Percentiles rank a stretch among this genome's conserved stretches.
Conservation (phyloP, 805 yeast genomes). For the Kuraishia molischiana region DNA sequence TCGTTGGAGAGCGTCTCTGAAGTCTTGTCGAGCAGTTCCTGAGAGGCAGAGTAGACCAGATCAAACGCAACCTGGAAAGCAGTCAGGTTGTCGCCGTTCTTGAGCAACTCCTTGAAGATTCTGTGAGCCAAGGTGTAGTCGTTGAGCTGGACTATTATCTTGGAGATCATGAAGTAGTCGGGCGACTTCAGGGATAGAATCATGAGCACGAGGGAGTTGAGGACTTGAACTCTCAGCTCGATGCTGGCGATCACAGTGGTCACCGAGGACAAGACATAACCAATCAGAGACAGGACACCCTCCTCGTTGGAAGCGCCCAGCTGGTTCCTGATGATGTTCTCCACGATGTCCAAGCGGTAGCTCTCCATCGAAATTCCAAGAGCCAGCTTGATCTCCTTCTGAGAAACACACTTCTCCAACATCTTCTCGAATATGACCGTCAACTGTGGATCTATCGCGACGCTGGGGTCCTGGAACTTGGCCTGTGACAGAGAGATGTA, state of each 20-base stretch:
- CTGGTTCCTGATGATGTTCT: constrained; percentile 38
- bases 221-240: constrained; percentile 53
- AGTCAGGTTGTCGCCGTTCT: constrained; percentile 30
- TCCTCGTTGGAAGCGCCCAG: constrained; percentile 32
- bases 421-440: constrained; percentile 71
- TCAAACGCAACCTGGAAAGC: constrained; percentile 96
- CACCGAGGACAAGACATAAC: constrained; percentile 68
- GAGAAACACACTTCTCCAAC: constrained; percentile 67
- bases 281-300: constrained; percentile 42
- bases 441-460: constrained; percentile 50
- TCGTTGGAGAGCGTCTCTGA: constrained; percentile 27
- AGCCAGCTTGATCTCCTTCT: constrained; percentile 70
- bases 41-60: constrained; percentile 84
- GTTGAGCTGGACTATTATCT: constrained; percentile 81
- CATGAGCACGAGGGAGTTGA: constrained; percentile 52
- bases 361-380: constrained; percentile 88
- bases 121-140: constrained; percentile 61
- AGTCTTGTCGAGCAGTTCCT: constrained; percentile 64
- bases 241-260: constrained; percentile 58
- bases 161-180: constrained; percentile 78
- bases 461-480: constrained; percentile 20
- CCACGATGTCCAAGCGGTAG: constrained; percentile 73
- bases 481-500: constrained; percentile 60
- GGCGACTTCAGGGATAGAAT: constrained; percentile 50
- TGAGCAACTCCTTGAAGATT: constrained; percentile 53